phyloP scores from a whole-genome alignment of 2,329 filamentous ascomycete genomes.

The Venturia asperata region DNA sequence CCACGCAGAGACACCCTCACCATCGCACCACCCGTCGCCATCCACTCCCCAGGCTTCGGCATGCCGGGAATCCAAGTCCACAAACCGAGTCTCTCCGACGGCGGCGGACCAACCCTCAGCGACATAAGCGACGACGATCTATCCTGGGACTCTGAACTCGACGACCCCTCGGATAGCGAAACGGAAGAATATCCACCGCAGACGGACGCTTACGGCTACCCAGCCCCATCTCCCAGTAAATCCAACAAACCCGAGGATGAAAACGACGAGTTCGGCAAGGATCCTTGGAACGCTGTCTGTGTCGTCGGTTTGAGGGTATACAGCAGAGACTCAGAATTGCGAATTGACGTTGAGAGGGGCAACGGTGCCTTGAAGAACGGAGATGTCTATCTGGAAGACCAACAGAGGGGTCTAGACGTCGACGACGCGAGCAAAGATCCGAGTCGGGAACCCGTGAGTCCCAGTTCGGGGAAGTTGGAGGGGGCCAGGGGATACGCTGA shows the following conservation, averaged over 20 bases:
- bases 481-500: constrained; percentile 2
- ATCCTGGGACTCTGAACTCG: constrained; percentile 37
- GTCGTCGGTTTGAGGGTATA: constrained; percentile 54
- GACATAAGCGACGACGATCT: constrained; percentile 32
- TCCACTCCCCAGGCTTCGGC: constrained; percentile 10
- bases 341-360: constrained; percentile 40
- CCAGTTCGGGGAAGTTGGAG: background rate
- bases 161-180: constrained; percentile 25
- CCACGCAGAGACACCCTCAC: constrained; percentile 17
- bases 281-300: constrained; percentile 56
- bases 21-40: background rate
- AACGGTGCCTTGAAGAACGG: constrained; percentile 25
- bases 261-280: constrained; percentile 40
- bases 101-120: constrained; percentile 21
- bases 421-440: constrained; percentile 35
- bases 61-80: constrained; percentile 19
- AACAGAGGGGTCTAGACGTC: constrained; percentile 29
- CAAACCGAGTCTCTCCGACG: background rate
- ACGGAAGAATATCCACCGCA: background rate
- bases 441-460: constrained; percentile 16
- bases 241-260: constrained; percentile 24
- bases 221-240: constrained; percentile 19
- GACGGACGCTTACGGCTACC: background rate
- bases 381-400: constrained; percentile 27
- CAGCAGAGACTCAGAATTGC: constrained; percentile 44